Evolutionary conservation across 1,284 basidiomycete species (phyloP), one percentile per base, ranked within the genome.

Genomic region (Psilocybe mexicana): DNA sequence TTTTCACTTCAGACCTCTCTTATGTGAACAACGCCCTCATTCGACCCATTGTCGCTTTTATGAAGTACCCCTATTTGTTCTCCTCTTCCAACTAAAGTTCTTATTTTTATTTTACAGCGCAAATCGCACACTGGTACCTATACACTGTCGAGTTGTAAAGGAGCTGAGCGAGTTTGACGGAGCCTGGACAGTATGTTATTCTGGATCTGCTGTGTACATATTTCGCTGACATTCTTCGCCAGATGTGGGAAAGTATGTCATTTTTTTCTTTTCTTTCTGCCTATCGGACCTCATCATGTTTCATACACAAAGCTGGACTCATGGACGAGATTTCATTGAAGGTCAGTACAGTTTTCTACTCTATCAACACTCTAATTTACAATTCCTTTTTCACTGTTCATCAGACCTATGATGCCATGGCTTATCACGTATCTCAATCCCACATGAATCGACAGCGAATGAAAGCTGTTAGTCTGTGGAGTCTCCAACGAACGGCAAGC

Each of bases 11-110:
- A 46, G 92, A 96, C 66, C 71, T 99, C 57, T 94, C 92, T 54
- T 94, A 98, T 69, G 90, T 92, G 61, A 96, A 96, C 68, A 94
- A 91, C 69, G 97, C 96, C n/a, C 79, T 99, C 33, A 92, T 98
- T 43, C 77, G 97, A 58, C 96, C 97, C 3, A 98, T 99, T 62
- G 97, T 99, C 4, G 96, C 95, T 0, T 99, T 99, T 70, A 97
- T 99, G 86, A 97, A 97, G 92, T 94, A 66, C 63, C 5, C 2
- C 7, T 50, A 14, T 59, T 1, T 43, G 26, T 58, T 53, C 10
- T 49, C 36, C 50, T 55, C 14, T 36, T 42, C 40, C n/a, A 26
- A 18, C 18, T 18, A 18, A 18, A 18, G 18, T 18, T n/a, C 38
- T 33, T 18, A 55, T 26, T 23, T 10, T 52, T 58, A 43, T 55